Evolutionary conservation across 2,329 filamentous ascomycete species (phyloP).

Genomic region (Monilinia laxa): DNA sequence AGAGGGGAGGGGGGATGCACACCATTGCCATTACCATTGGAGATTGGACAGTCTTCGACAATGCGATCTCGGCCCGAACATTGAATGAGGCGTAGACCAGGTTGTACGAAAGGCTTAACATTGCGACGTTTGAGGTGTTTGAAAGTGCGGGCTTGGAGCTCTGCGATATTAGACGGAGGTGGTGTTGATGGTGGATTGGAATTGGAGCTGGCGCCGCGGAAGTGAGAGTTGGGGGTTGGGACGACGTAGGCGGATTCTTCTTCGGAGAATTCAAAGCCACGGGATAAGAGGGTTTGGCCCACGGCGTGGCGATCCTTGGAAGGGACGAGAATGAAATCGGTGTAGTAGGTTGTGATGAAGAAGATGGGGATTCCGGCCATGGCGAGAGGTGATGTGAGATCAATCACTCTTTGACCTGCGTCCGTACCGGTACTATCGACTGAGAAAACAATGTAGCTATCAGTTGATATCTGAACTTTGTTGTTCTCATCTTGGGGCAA

Average conservation of each 20-base stretch:
- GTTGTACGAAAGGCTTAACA: constrained; percentile 70
- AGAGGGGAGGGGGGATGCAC: constrained; percentile 46
- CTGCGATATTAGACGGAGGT: constrained; percentile 72
- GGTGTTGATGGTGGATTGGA: constrained; percentile 63
- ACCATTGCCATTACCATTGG: constrained; percentile 40
- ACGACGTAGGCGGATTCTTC: constrained; percentile 67
- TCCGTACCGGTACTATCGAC: constrained; percentile 89
- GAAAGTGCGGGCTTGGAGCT: constrained; percentile 83
- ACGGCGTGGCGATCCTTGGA: constrained; percentile 71
- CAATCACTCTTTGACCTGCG: constrained; percentile 85
- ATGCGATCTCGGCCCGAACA: constrained; percentile 64
- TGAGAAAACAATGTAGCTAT: constrained; percentile 85
- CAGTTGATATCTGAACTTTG: constrained; percentile 71
- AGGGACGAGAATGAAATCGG: constrained; percentile 92
- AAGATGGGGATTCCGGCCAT: constrained; percentile 94
- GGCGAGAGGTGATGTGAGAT: constrained; percentile 85
- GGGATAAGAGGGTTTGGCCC: constrained; percentile 70
- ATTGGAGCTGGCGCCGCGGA: constrained; percentile 43
- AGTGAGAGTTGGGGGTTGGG: constrained; percentile 40
- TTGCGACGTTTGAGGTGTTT: constrained; percentile 73
- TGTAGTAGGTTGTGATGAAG: constrained; percentile 98
- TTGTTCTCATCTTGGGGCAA: constrained; percentile 56
- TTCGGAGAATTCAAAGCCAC: constrained; percentile 82
- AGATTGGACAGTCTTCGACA: constrained; percentile 38
- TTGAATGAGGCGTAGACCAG: constrained; percentile 70